phyloP scores from a whole-genome alignment of 345 rosid species.

The Pseudoturritis turrita region DNA sequence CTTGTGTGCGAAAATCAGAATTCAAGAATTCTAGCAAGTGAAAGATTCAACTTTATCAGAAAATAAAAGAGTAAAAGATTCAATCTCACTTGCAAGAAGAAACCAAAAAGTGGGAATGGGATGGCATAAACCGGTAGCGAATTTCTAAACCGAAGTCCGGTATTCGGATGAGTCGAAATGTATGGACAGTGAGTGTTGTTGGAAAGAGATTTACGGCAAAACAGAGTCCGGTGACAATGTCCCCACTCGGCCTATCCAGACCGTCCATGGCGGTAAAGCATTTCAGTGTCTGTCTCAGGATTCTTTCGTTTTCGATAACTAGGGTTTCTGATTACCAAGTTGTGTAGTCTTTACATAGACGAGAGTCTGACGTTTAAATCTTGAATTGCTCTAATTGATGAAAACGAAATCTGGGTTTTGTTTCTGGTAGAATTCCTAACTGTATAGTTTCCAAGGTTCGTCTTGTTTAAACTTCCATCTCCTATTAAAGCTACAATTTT shows the following conservation, averaged over 20 bases:
- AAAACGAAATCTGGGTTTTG: background rate
- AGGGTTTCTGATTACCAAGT: background rate
- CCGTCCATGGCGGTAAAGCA: constrained; percentile 4
- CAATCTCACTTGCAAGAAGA: too few species aligned
- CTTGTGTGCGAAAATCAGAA: too few species aligned
- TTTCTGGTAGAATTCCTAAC: background rate
- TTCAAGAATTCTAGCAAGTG: too few species aligned
- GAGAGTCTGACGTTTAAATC: background rate
- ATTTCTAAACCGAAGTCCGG: constrained; percentile 6
- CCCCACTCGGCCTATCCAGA: background rate
- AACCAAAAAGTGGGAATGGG: background rate
- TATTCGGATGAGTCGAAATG: background rate
- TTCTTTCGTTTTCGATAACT: background rate
- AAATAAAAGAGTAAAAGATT: too few species aligned
- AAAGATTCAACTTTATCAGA: too few species aligned
- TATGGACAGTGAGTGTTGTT: background rate
- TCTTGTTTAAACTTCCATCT: background rate
- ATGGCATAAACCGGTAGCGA: constrained; percentile 2
- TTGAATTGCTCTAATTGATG: background rate
- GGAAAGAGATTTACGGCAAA: background rate
- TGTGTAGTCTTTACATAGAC: background rate
- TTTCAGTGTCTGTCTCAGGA: background rate
- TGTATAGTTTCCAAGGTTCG: background rate
- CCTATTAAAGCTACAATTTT: background rate
- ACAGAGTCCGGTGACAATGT: too few species aligned